These are phyloP conservation scores for Coniochaeta hoffmannii DNA, from an alignment of 2,329 filamentous ascomycete species.

Conservation along the genomic window DNA sequence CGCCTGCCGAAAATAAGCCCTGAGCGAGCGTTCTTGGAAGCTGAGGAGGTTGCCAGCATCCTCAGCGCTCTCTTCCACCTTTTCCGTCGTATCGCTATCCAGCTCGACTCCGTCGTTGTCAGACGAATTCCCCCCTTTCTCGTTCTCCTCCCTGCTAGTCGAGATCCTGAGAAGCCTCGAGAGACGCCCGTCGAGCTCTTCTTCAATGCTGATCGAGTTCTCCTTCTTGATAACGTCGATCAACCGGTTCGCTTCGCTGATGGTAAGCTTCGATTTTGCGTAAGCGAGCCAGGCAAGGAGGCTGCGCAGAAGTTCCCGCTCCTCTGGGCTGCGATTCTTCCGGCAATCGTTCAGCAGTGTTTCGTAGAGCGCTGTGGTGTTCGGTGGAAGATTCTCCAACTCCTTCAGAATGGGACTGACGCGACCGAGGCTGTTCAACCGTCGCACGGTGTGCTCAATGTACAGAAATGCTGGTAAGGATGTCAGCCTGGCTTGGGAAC, in stretches of 20 bases:
- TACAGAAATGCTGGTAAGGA: constrained; percentile 2
- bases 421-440: constrained; percentile 5
- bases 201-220: constrained; percentile 6
- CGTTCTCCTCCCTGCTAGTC: not conserved
- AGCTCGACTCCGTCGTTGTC: not conserved
- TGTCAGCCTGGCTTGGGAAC: too few species aligned
- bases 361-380: constrained; percentile 5
- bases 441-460: constrained; percentile 5
- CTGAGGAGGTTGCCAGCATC: not conserved
- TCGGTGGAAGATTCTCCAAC: not conserved
- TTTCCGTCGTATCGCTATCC: not conserved
- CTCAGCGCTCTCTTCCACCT: not conserved
- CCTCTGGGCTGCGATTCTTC: constrained; percentile 1
- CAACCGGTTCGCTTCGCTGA: constrained; percentile 4
- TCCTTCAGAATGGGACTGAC: constrained; percentile 4
- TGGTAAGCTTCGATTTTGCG: constrained; percentile 2
- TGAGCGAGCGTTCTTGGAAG: not conserved
- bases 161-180: constrained; percentile 6
- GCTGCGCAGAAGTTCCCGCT: constrained; percentile 1
- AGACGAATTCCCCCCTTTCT: not conserved
- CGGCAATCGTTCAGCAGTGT: constrained; percentile 3
- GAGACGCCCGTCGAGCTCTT: constrained; percentile 5
- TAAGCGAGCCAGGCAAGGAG: constrained; percentile 8
- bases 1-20: not conserved
- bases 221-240: constrained; percentile 4